A percentile compares a stretch with the other conserved stretches of the same genome.
phyloP scores from a whole-genome alignment of 805 yeast species.

The Barnettozyma vustinii region DNA sequence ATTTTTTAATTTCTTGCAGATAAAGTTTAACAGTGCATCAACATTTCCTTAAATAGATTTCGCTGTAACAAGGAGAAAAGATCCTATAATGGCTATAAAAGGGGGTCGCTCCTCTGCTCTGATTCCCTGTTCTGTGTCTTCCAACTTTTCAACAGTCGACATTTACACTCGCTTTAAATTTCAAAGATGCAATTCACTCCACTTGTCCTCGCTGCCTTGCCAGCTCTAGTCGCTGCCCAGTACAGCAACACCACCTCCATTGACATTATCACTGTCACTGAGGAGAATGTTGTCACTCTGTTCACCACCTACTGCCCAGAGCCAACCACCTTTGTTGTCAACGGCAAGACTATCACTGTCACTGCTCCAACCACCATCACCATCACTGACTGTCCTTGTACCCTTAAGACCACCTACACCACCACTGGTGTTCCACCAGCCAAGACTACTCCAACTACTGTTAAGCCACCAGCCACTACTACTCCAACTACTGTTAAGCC shows the following conservation, averaged over 20 bases:
- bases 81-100: neutral
- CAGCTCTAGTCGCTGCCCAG: slow-evolving; percentile 11
- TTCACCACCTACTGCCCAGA: slow-evolving; percentile 81
- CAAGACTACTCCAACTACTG: neutral
- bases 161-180: slow-evolving; percentile 4
- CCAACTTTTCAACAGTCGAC: neutral
- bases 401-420: slow-evolving; percentile 38
- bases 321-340: slow-evolving; percentile 60
- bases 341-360: slow-evolving; percentile 67
- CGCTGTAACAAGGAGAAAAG: neutral
- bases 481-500: slow-evolving; percentile 1
- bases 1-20: neutral
- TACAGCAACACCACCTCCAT: slow-evolving; percentile 13
- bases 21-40: neutral
- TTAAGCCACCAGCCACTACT: neutral
- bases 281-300: slow-evolving; percentile 25
- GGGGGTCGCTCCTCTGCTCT: neutral
- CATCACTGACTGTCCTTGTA: slow-evolving; percentile 85
- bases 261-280: slow-evolving; percentile 38
- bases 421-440: neutral
- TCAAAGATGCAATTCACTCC: slow-evolving; percentile 10
- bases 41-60: neutral
- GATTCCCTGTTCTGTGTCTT: neutral
- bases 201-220: slow-evolving; percentile 6
- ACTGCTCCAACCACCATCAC: slow-evolving; percentile 78